Conservation (phyloP, 2,329 filamentous ascomycete species). For the Pseudogymnoascus sp. region DNA sequence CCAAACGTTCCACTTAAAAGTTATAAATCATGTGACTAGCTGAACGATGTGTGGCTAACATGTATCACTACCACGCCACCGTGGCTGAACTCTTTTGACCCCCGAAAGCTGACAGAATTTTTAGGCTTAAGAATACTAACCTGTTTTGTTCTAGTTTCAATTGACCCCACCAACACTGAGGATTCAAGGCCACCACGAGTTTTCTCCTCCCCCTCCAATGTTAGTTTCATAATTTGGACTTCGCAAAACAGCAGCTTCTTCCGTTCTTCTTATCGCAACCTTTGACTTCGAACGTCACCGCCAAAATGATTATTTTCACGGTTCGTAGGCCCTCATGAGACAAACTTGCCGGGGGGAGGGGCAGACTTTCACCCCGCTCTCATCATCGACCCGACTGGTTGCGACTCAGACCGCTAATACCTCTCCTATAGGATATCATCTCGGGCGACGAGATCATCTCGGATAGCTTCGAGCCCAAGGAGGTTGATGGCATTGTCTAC, state of each 20-base stretch:
- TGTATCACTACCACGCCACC: background rate
- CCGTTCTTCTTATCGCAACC: constrained; percentile 10
- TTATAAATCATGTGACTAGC: constrained; percentile 5
- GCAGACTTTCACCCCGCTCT: constrained; percentile 11
- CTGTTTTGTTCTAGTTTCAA: background rate
- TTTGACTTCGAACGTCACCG: constrained; percentile 26
- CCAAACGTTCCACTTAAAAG: constrained; percentile 1
- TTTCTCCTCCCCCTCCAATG: constrained; percentile 7
- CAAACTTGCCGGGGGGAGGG: background rate
- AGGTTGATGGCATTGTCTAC: constrained; percentile 71
- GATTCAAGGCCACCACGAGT: constrained; percentile 9
- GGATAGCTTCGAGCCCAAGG: constrained; percentile 80
- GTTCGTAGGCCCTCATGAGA: constrained; percentile 31
- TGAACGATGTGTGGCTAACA: background rate
- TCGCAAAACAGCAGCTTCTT: constrained; percentile 11
- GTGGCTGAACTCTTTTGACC: background rate
- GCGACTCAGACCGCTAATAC: constrained; percentile 11
- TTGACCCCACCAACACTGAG: constrained; percentile 3
- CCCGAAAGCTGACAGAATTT: constrained; percentile 1
- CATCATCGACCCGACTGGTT: constrained; percentile 11
- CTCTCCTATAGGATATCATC: constrained; percentile 63
- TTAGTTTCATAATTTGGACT: constrained; percentile 6
- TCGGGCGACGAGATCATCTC: constrained; percentile 93
- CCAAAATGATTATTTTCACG: constrained; percentile 68
- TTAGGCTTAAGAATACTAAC: background rate